Evolutionary conservation across 139 green algal species (phyloP).

Genomic region (Tetradesmus lagerheimii): DNA sequence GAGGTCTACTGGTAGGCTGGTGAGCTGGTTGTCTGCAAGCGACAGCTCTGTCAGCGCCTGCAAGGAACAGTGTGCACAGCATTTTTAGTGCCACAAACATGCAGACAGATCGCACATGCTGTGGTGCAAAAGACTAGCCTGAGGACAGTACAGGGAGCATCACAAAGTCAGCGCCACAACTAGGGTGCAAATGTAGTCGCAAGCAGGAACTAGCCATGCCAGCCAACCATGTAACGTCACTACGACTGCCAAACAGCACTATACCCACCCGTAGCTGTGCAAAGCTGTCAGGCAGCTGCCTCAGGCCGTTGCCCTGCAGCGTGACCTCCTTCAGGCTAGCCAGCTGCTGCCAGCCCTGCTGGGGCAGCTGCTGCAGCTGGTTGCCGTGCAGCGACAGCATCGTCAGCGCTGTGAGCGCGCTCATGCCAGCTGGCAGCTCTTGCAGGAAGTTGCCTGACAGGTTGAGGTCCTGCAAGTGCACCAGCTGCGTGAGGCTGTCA

Average conservation of each 20-base stretch:
- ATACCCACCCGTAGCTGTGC: constrained; percentile 11
- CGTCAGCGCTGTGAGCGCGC: constrained; percentile 58
- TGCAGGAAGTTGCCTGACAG: constrained; percentile 74
- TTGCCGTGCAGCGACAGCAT: constrained; percentile 80
- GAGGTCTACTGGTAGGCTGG: constrained; percentile 58
- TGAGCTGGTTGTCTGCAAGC: constrained; percentile 73
- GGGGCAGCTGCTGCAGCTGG: constrained; percentile 63
- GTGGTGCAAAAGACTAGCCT: not conserved
- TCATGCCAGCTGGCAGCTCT: constrained; percentile 64
- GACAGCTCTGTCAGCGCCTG: constrained; percentile 73
- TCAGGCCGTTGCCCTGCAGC: constrained; percentile 52
- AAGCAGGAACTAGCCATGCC: too few species aligned
- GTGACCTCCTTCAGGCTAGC: constrained; percentile 26
- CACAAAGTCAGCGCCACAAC: too few species aligned
- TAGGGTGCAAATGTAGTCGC: not conserved
- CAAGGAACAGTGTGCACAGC: not conserved
- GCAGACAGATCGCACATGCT: not conserved
- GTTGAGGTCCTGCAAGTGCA: constrained; percentile 61
- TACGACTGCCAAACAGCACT: not conserved
- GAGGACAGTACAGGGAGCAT: too few species aligned
- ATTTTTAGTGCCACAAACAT: not conserved
- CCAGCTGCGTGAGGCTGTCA: constrained; percentile 52
- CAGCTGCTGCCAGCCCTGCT: constrained; percentile 28
- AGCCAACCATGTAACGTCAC: too few species aligned
- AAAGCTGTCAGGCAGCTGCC: constrained; percentile 28